phyloP scores from a whole-genome alignment of 164 flowering plant species.

The Liriodendron chinense region DNA sequence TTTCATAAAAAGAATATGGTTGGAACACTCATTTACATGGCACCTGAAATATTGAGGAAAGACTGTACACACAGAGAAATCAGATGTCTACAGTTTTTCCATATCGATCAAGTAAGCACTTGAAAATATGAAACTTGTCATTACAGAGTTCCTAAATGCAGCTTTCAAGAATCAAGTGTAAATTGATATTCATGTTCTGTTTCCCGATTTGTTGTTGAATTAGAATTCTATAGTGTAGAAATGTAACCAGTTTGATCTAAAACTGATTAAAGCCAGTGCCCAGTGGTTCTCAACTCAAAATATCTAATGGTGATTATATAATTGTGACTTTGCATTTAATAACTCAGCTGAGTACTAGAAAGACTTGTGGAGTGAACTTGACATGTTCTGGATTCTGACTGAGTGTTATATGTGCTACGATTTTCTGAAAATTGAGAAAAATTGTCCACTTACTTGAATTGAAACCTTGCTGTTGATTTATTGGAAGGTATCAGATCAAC shows the following conservation, averaged over 20 bases:
- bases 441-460: no score
- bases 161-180: neutral
- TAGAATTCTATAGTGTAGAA: neutral
- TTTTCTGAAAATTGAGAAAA: neutral
- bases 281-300: neutral
- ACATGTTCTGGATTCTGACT: neutral
- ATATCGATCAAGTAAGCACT: constrained; percentile 72
- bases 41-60: constrained; percentile 85
- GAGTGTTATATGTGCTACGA: neutral
- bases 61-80: constrained; percentile 79
- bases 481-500: no score
- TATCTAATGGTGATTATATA: neutral
- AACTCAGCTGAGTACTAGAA: neutral
- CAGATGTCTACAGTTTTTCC: constrained; percentile 94
- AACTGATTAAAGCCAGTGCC: no score
- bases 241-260: neutral
- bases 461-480: no score
- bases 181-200: neutral
- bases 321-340: neutral
- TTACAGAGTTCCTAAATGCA: neutral
- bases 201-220: neutral
- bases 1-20: constrained; percentile 95
- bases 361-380: neutral
- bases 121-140: neutral
- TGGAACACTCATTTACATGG: constrained; percentile 95